Conservation (phyloP, 148 eudicot species). For the Dysphania ambrosioides region DNA sequence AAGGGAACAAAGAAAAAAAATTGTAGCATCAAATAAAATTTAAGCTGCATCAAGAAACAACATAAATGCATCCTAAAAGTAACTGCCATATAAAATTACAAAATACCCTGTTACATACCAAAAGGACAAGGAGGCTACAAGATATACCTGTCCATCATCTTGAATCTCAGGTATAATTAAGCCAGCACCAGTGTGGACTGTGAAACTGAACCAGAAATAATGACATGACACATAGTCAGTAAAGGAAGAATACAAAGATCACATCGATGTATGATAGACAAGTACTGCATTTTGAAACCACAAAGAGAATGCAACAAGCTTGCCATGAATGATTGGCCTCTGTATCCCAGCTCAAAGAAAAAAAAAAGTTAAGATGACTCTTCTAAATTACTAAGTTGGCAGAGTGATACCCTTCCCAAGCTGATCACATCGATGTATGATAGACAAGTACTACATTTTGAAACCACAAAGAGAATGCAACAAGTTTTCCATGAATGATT, state of each 20-base stretch:
- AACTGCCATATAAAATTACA: not conserved
- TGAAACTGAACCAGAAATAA: constrained; percentile 56
- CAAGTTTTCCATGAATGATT: not conserved
- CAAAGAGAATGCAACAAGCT: not conserved
- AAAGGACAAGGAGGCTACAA: not conserved
- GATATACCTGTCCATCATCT: constrained; percentile 75
- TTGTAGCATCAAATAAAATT: too few species aligned
- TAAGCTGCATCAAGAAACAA: constrained; percentile 1
- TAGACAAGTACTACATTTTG: not conserved
- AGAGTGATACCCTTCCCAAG: too few species aligned
- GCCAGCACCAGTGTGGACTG: constrained; percentile 96
- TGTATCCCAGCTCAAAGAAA: not conserved
- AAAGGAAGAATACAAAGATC: not conserved
- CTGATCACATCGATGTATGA: not conserved
- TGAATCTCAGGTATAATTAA: constrained; percentile 91
- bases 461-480: constrained; percentile 1
- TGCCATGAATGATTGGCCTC: not conserved
- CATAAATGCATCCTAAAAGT: not conserved
- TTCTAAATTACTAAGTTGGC: too few species aligned
- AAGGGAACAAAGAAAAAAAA: not conserved
- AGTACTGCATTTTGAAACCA: not conserved
- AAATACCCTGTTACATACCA: not conserved
- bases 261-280: not conserved
- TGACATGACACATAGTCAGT: constrained; percentile 8
- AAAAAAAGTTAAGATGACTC: not conserved